These are phyloP conservation scores for Cyberlindnera petersonii DNA, from an alignment of 805 yeast genomes.

Conservation along the genomic window DNA sequence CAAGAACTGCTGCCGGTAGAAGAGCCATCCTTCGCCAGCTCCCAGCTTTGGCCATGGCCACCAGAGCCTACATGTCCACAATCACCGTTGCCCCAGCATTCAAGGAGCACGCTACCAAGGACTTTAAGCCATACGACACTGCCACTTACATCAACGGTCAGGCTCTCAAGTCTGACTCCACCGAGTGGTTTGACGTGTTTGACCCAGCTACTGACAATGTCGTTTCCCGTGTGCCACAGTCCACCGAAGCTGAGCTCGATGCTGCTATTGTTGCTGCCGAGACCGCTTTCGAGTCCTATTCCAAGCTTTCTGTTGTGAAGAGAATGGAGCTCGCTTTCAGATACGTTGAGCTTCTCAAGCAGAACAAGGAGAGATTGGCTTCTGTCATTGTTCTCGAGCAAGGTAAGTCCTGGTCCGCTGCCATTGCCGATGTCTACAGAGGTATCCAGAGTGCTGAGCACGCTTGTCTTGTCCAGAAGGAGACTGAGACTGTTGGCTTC, in stretches of 20 bases:
- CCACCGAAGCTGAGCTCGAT: conserved; percentile 60
- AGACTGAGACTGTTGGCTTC: conserved; percentile 56
- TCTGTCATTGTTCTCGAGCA: conserved; percentile 63
- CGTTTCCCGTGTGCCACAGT: conserved; percentile 67
- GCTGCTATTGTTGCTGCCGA: conserved; percentile 64
- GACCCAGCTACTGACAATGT: conserved; percentile 74
- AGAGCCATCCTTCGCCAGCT: conserved; percentile 10
- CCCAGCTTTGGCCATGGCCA: conserved; percentile 8
- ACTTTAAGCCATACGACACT: conserved; percentile 44
- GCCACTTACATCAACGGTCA: conserved; percentile 47
- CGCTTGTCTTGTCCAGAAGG: conserved; percentile 62
- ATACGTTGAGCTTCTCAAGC: conserved; percentile 59
- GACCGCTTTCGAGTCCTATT: conserved; percentile 58
- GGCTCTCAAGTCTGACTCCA: conserved; percentile 44
- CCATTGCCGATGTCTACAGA: conserved; percentile 69
- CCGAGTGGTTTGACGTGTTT: conserved; percentile 61
- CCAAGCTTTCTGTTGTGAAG: conserved; percentile 41
- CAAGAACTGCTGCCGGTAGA: conserved; percentile 15
- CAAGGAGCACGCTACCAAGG: conserved; percentile 36
- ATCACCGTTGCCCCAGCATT: conserved; percentile 32
- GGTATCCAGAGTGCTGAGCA: conserved; percentile 82
- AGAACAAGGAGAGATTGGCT: conserved; percentile 65
- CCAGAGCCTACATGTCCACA: conserved; percentile 22
- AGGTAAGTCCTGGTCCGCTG: conserved; percentile 74
- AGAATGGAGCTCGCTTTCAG: conserved; percentile 67